Conservation (phyloP, 2,329 filamentous ascomycete genomes). For the Ceratocystis albifundus region DNA sequence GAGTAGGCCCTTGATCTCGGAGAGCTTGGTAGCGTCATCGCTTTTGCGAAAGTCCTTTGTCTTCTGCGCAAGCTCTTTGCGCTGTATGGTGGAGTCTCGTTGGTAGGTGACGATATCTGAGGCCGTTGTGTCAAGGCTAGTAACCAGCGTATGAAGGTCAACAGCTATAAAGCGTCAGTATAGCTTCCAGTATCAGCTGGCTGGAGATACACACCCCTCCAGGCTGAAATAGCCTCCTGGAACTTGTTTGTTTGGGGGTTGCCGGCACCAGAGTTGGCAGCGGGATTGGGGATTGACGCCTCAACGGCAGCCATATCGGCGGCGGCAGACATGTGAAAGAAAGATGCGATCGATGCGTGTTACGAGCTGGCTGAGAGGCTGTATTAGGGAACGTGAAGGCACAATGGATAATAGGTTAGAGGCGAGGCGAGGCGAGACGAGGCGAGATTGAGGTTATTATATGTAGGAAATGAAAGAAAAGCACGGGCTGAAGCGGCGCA, state of each 20-base stretch:
- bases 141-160: conserved; percentile 71
- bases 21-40: conserved; percentile 75
- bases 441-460: background rate
- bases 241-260: conserved; percentile 59
- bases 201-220: conserved; percentile 58
- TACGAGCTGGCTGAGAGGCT: background rate
- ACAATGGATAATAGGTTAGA: background rate
- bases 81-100: conserved; percentile 85
- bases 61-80: conserved; percentile 96
- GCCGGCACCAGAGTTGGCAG: conserved; percentile 41
- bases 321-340: conserved; percentile 26
- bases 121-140: conserved; percentile 81
- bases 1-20: conserved; percentile 77
- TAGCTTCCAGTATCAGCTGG: background rate
- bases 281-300: conserved; percentile 27
- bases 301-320: conserved; percentile 27
- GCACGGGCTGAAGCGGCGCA: background rate
- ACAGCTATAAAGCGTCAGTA: conserved; percentile 48
- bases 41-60: conserved; percentile 96
- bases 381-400: background rate
- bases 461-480: too few relatives aligned
- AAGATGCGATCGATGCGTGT: background rate
- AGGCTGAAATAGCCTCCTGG: conserved; percentile 87
- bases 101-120: conserved; percentile 90
- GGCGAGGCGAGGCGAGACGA: background rate